These are phyloP conservation scores for Podospora bellae-mahoneyi DNA, from an alignment of 495 filamentous ascomycete genomes.

Conservation along the genomic window DNA sequence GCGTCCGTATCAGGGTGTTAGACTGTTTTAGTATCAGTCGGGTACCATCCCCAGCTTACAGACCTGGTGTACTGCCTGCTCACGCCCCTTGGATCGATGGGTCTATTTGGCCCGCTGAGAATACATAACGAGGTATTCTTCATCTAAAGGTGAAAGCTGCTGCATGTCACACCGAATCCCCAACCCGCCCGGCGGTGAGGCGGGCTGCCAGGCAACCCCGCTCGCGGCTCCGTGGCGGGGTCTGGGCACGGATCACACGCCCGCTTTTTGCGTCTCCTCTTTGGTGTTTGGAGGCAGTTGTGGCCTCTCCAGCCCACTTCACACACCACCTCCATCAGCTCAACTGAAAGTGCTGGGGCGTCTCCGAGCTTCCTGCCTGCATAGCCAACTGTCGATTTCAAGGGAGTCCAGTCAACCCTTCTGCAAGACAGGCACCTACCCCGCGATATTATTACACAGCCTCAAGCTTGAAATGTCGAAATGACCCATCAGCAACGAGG, in stretches of 20 bases:
- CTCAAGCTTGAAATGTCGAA: neutral
- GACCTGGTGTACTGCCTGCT: too few relatives aligned
- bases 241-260: neutral
- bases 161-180: neutral
- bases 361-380: neutral
- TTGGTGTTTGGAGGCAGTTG: neutral
- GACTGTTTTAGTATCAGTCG: too few relatives aligned
- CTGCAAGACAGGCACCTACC: neutral
- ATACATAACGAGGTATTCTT: neutral
- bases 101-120: too few relatives aligned
- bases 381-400: neutral
- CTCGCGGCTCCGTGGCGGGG: neutral
- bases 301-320: neutral
- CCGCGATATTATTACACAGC: neutral
- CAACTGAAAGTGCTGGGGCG: neutral
- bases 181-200: neutral
- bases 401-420: neutral
- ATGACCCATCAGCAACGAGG: neutral
- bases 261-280: neutral
- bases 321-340: neutral
- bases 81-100: too few relatives aligned
- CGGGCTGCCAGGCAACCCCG: too few relatives aligned
- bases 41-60: too few relatives aligned
- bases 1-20: neutral
- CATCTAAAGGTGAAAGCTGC: neutral